Base-by-base conservation (phyloP, 2,329 filamentous ascomycete species). In the Colletotrichum nymphaeae region DNA sequence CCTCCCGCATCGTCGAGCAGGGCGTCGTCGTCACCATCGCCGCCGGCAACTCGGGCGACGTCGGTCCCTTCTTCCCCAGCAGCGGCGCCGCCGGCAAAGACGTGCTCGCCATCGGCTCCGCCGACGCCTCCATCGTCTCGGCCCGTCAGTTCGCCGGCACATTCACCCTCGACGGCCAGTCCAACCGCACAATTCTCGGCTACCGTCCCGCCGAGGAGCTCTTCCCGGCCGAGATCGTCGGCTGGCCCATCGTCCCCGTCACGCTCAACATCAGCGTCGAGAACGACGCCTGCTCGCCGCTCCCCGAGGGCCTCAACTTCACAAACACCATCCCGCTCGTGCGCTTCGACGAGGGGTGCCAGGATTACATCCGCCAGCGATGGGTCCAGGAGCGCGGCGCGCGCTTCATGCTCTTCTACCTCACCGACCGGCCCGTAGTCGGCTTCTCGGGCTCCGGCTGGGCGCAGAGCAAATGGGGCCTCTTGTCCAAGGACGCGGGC, bases 1-100 rank as follows among this genome's bases (percentile, higher is more conserved):
- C 84, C 9, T 83, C 80, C 30, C 80, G 83, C 5, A 79, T 87
- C 52, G 84, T 85, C 26, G 77, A 79, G 22, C 73, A 78, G 67
- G 78, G 79, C 24, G 78, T 80, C 4, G 74, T 80, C 9, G 76
- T 80, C 1, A 73, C 66, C 42, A 73, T 75, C 42, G 73, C 73
- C 57, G 73, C 73, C 26, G 73, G 70, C 0, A 75, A 75, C 52
- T 69, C 63, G 12, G 73, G 73, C 16, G 57, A 76, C 2, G 56
- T 73, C 7, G 78, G 78, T 1, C 75, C 79, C 2, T 80, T 79
- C 46, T 68, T 75, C 42, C 24, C 60, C 32, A 74, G 72, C 72
- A 78, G 76, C 28, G 78, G 78, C 35, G 78, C 78, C 16, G 75
- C 78, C 9, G 78, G 77, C 24, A 74, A 74, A n/a, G 63, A 77